Base-by-base conservation (phyloP, 257 asterid genomes). In the Voacanga thouarsii region DNA sequence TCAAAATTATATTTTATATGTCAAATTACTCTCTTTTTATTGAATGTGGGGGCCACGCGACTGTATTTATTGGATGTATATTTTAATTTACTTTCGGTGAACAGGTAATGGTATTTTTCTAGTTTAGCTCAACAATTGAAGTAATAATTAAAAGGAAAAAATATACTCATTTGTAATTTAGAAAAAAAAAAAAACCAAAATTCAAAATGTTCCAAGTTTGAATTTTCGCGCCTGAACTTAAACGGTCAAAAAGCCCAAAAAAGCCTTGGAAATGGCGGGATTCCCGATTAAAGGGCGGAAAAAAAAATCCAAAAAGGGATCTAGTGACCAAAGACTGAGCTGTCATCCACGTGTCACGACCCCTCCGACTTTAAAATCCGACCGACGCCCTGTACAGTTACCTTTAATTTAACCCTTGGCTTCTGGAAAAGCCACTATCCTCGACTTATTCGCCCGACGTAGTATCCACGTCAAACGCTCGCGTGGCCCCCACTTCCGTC, bases 181-280 rank as follows among this genome's bases (percentile, higher is more conserved):
- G 2, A 33, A 33, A 33, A 33, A 33, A 33, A 33, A 33, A 33
- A 33, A 33, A 33, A 33, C 2, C 37, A 12, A 14, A 61, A 61
- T 24, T 63, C 4, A 61, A 23, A 30, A 16, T 19, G 72, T 78
- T 16, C 60, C 51, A 21, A 14, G 12, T 3, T 33, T 80, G 51
- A 75, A 76, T 18, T 82, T 82, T 78, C 53, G 85, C 82, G 71
- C 80, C 77, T 21, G 7, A 61, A 47, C 55, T 77, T 61, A 63
- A 79, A 68, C 24, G 70, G 87, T 78, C 78, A 70, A 78, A 83
- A 87, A 43, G 76, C 19, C n/a, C n/a, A n/a, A 60, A 11, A 80
- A 57, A 28, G 4, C 18, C 8, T 28, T 47, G 33, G 37, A 57
- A 49, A 69, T n/a, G 75, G 78, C 73, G 82, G 72, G 53, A 9